Evolutionary conservation across 129 eudicot genomes (phyloP), one percentile per base, ranked within the genome.

Genomic region (Centrapalus pauciflorus): DNA sequence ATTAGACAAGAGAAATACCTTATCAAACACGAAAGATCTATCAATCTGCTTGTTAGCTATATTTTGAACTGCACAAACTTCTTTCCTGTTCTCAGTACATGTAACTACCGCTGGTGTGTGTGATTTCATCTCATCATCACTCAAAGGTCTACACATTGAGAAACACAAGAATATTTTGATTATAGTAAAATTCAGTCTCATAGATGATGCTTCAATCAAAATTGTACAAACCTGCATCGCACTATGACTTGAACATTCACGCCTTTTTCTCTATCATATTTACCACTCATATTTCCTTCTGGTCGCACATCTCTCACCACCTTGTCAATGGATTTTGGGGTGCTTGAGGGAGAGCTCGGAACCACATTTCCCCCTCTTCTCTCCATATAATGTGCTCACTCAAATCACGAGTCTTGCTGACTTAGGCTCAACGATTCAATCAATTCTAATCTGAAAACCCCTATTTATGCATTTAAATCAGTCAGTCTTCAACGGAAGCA

Each of bases 31-130:
- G 52, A 93, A 93, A 24, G 92, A 86, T 74, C 88, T 84, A 71
- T 93, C 99, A 78, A 89, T 93, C 80, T 93, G 99, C 80, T 89
- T 93, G 77, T 86, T 89, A 57, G 99, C 99, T 34, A 89, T 82
- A 30, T 69, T 69, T 78, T 89, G 96, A 74, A 90, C 78, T 30
- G 96, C 96, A 83, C 89, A 77, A 35, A 93, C 92, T 86, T 93
- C 99, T 77, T 86, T 89, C 77, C 84, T 86, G 59, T 74, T 82
- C 71, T 93, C 99, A 48, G 81, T 76, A 80, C 96, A 89, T 21
- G 96, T 52, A 71, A 93, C 72, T 78, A 86, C 99, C 79, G 82
- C 85, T 3, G 99, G 99, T 20, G 99, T 93, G 65, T 79, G 95
- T 37, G 80, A 43, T 70, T 82, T 84, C 61, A 32, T 58, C 80